These are phyloP conservation scores for Epichloe uncinata DNA, from an alignment of 2,329 filamentous ascomycete genomes.

Conservation along the genomic window DNA sequence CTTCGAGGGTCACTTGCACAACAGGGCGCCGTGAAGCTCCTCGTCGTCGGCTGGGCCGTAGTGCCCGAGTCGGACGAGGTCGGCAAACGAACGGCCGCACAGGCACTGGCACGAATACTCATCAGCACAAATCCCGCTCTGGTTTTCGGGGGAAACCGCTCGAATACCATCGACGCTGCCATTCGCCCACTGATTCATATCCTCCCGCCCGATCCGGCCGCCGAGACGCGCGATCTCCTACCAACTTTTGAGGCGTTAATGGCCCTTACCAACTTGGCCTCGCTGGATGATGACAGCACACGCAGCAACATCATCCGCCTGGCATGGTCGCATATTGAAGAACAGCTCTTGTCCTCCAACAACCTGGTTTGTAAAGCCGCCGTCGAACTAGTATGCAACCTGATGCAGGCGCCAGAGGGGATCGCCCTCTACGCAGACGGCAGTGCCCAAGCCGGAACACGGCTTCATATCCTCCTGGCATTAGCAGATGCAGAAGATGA, in stretches of 20 bases:
- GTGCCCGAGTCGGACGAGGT: constrained; percentile 38
- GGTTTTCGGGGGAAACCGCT: constrained; percentile 71
- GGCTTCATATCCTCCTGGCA: constrained; percentile 74
- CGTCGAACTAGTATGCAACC: constrained; percentile 83
- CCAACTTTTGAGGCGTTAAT: constrained; percentile 84
- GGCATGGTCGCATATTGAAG: constrained; percentile 67
- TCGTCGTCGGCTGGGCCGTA: constrained; percentile 57
- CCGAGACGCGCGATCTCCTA: constrained; percentile 61
- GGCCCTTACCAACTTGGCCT: constrained; percentile 87
- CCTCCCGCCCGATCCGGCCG: constrained; percentile 48
- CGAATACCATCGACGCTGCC: constrained; percentile 63
- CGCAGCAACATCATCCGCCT: constrained; percentile 57
- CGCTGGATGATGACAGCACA: constrained; percentile 53
- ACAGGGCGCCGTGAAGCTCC: constrained; percentile 80
- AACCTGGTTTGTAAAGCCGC: constrained; percentile 65
- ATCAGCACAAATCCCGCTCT: constrained; percentile 77
- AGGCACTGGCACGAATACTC: constrained; percentile 70
- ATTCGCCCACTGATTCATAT: constrained; percentile 70
- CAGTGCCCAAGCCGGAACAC: constrained; percentile 52
- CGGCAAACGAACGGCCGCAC: constrained; percentile 50
- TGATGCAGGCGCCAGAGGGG: constrained; percentile 57
- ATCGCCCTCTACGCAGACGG: constrained; percentile 56
- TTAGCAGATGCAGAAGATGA: constrained; percentile 76
- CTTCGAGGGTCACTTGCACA: constrained; percentile 73
- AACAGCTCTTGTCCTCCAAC: constrained; percentile 68